Evolutionary conservation across 257 asterid genomes (phyloP).

Genomic region (Jacaranda mimosifolia): DNA sequence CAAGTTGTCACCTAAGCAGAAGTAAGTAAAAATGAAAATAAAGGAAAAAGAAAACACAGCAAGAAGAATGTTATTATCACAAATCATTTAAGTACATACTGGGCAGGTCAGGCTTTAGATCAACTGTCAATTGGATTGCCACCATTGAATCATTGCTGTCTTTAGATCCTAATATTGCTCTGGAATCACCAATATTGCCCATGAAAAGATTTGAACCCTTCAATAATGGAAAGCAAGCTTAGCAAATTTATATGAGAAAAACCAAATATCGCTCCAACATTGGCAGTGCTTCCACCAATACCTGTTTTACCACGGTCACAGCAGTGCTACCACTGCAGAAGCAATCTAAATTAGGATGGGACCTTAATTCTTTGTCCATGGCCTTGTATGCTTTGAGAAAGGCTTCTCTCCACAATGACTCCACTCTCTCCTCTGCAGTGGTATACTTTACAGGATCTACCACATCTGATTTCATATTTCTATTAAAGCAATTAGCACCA

Average conservation of each 20-base stretch:
- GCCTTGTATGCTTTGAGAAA: slow-evolving; percentile 86
- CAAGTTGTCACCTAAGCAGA: not conserved
- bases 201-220: slow-evolving; percentile 91
- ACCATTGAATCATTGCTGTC: slow-evolving; percentile 76
- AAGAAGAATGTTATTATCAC: not conserved
- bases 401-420: slow-evolving; percentile 83
- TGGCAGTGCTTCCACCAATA: slow-evolving; percentile 29
- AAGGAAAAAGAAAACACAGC: too few species aligned
- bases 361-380: slow-evolving; percentile 93
- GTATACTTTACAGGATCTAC: slow-evolving; percentile 68
- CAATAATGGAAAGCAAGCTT: slow-evolving; percentile 22
- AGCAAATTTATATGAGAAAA: not conserved
- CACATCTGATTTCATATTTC: slow-evolving; percentile 64
- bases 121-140: slow-evolving; percentile 94
- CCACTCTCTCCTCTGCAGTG: slow-evolving; percentile 60
- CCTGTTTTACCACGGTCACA: slow-evolving; percentile 88
- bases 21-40: not conserved
- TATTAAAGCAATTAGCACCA: slow-evolving; percentile 69
- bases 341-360: slow-evolving; percentile 91
- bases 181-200: slow-evolving; percentile 93
- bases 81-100: slow-evolving; percentile 53
- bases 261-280: slow-evolving; percentile 9
- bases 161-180: slow-evolving; percentile 91
- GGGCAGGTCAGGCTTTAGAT: slow-evolving; percentile 95
- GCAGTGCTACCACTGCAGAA: slow-evolving; percentile 99